These are phyloP conservation scores for Akanthomyces uredinophilus DNA, from an alignment of 2,329 filamentous ascomycete species.

Conservation along the genomic window DNA sequence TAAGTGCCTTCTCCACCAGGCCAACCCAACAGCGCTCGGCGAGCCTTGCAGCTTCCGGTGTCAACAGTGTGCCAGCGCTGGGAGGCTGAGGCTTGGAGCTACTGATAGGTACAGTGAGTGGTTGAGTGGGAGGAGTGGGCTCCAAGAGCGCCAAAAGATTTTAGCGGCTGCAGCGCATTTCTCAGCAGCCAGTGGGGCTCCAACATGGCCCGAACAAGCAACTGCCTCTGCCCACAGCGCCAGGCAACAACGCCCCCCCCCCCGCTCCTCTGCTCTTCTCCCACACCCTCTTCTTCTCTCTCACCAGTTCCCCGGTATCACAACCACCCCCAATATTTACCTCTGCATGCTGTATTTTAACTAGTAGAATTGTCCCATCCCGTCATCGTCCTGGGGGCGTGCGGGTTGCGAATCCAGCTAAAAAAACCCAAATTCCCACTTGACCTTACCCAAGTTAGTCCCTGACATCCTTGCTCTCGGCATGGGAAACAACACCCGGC, in stretches of 20 bases:
- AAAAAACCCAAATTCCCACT: not conserved
- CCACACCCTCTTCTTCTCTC: not conserved
- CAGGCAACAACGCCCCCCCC: conserved; percentile 30
- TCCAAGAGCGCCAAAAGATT: not conserved
- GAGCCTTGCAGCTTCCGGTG: not conserved
- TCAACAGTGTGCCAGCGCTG: too few relatives aligned
- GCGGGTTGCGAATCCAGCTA: not conserved
- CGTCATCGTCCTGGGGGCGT: not conserved
- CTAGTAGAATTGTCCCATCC: not conserved
- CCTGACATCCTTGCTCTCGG: not conserved
- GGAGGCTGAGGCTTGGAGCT: too few relatives aligned
- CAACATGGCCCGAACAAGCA: not conserved
- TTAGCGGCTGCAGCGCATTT: conserved; percentile 4
- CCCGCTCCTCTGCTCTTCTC: not conserved
- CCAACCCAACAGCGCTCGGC: not conserved
- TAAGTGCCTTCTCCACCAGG: not conserved
- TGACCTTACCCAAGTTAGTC: not conserved
- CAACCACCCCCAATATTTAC: too few relatives aligned
- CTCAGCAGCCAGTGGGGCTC: conserved; percentile 1
- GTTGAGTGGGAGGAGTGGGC: not conserved
- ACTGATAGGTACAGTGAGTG: not conserved
- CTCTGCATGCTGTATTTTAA: too few relatives aligned
- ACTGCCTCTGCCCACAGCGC: conserved; percentile 19
- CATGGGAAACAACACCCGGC: not conserved
- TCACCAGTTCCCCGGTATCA: not conserved